Evolutionary conservation across 768 basidiomycete genomes (phyloP), one percentile per base, ranked within the genome.

Genomic region (Auricularia cornea): DNA sequence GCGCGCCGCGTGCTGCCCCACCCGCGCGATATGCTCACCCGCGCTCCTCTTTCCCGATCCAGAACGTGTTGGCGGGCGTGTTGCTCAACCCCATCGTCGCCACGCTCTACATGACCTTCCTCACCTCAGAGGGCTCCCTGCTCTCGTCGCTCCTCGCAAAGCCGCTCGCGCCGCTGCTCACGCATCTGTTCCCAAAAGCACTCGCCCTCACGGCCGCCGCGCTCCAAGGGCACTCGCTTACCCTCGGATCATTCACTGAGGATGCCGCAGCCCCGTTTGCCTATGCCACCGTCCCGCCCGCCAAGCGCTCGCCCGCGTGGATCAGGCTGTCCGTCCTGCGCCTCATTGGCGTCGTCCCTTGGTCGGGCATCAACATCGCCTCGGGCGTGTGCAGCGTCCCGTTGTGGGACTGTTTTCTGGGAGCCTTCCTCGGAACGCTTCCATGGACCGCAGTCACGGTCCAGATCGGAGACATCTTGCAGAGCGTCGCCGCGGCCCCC

Each of bases 311-410:
- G 8, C 70, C 70, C 5, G 75, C 86, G 2, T 97, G 95, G 94
- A 87, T 94, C 52, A 85, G 94, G 44, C 78, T 97, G 52, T 88
- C 93, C 3, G 83, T 96, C 63, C 83, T 98, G 66, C 85, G 95
- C 59, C 85, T 96, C 63, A 84, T 96, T 69, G 95, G 95, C 23
- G 85, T 98, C 62, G 92, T 97, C 3, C 95, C 95, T 4, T 98
- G 95, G 95, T 92, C 91, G 63, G 94, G 92, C 64, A 93, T 98
- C 80, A 98, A 98, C 73, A 90, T 98, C 63, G 94, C 94, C 54
- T 96, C 90, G 74, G 94, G 94, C 60, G 92, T 96, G 30, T 91
- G 90, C 68, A 89, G 90, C 35, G 92, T 98, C 18, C 77, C 85
- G 8, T 70, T 91, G 59, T 71, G 77, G 63, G 89, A 93, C 72